Evolutionary conservation across 345 rosid genomes (phyloP).

Genomic region (Populus deltoides): DNA sequence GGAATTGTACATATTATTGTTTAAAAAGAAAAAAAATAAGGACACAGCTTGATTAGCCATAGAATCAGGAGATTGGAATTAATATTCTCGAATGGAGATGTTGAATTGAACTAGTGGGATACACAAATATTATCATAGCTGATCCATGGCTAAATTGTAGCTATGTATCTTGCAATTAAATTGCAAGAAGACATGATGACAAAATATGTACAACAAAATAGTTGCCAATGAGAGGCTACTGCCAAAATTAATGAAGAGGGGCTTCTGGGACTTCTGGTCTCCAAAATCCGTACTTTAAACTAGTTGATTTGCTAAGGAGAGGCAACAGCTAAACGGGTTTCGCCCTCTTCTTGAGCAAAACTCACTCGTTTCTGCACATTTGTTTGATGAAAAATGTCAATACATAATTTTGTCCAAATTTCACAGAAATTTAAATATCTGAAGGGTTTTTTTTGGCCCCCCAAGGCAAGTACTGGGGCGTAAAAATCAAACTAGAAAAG

Average conservation of each 20-base stretch:
- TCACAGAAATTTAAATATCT: not conserved
- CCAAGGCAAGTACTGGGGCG: not conserved
- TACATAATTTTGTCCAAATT: not conserved
- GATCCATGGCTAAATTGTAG: not conserved
- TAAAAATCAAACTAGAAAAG: not conserved
- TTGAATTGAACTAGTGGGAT: not conserved
- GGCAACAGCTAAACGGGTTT: conserved; percentile 58
- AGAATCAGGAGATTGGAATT: not conserved
- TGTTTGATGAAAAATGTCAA: not conserved
- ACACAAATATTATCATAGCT: not conserved
- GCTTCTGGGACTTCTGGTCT: not conserved
- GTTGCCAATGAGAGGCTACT: conserved; percentile 5
- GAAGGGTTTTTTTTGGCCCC: not conserved
- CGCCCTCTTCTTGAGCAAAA: conserved; percentile 59
- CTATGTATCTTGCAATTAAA: not conserved
- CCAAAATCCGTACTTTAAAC: not conserved
- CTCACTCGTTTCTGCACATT: conserved; percentile 80
- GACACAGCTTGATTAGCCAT: too few species aligned
- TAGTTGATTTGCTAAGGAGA: conserved; percentile 21
- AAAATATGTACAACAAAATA: not conserved
- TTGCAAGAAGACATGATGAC: not conserved
- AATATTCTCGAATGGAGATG: not conserved
- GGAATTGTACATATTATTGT: too few species aligned
- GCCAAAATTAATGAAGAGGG: not conserved
- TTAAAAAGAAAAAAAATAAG: too few species aligned